A percentile compares a stretch with the other conserved stretches of the same genome.
phyloP scores from a whole-genome alignment of 345 rosid species.

The Acer saccharum region DNA sequence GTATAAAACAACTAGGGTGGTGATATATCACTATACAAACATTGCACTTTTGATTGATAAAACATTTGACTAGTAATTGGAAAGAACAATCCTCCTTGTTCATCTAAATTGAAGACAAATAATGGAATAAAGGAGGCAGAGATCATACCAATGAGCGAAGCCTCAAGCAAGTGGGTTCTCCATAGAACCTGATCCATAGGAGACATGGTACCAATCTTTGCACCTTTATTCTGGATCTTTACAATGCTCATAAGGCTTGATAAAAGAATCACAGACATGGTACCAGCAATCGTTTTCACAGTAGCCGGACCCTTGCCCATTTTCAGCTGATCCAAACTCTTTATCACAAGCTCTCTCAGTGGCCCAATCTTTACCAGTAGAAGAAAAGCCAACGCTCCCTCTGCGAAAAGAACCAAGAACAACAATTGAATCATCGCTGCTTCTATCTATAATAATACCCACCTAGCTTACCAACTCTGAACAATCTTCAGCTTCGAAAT shows the following conservation, averaged over 20 bases:
- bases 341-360: constrained; percentile 85
- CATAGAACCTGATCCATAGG: constrained; percentile 99
- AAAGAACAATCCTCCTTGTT: neutral
- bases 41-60: neutral
- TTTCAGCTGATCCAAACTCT: constrained; percentile 85
- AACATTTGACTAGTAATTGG: neutral
- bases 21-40: neutral
- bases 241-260: constrained; percentile 81
- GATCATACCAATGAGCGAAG: constrained; percentile 81
- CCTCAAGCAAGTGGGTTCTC: constrained; percentile 98
- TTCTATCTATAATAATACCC: constrained; percentile 2
- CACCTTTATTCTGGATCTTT: constrained; percentile 97
- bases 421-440: constrained; percentile 81
- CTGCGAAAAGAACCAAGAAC: constrained; percentile 77
- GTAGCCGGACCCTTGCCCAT: constrained; percentile 93
- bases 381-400: constrained; percentile 69
- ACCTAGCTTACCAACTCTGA: too few relatives aligned
- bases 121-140: neutral
- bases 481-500: neutral
- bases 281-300: constrained; percentile 90
- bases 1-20: neutral
- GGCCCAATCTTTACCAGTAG: constrained; percentile 84
- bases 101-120: too few relatives aligned
- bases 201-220: constrained; percentile 97
- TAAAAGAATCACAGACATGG: constrained; percentile 82